Conservation (phyloP, 78 protist genomes). For the Dictyostelium brefeldianum region DNA sequence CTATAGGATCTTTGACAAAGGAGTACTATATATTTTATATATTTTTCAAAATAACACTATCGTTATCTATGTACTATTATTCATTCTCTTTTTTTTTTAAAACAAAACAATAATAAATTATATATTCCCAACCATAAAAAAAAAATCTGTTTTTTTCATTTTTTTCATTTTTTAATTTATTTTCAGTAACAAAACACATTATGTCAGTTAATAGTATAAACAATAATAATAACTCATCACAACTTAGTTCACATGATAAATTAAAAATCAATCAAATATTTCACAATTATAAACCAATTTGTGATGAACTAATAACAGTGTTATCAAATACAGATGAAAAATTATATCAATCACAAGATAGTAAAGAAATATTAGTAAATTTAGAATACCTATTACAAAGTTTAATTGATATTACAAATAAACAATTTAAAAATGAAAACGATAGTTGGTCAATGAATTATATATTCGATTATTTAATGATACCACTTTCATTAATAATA, state of each 20-base stretch:
- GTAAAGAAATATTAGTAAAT: neutral
- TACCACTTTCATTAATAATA: slow-evolving; percentile 47
- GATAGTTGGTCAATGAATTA: neutral
- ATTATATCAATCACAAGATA: neutral
- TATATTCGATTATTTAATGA: slow-evolving; percentile 31
- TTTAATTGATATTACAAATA: neutral
- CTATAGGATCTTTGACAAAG: too few species aligned
- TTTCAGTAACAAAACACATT: neutral
- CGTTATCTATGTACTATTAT: too few species aligned
- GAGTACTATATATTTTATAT: too few species aligned
- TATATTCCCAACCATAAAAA: neutral
- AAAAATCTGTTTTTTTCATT: neutral
- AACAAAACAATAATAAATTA: neutral
- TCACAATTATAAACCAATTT: slow-evolving; percentile 48
- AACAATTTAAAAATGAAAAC: neutral
- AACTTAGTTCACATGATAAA: slow-evolving; percentile 15
- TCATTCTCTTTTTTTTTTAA: too few species aligned
- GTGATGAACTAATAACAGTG: slow-evolving; percentile 35
- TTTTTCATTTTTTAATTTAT: neutral
- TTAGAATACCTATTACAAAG: neutral
- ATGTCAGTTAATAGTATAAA: neutral
- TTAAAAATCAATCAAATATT: slow-evolving; percentile 11
- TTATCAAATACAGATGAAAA: slow-evolving; percentile 16
- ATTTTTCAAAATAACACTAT: too few species aligned
- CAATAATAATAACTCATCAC: neutral